Evolutionary conservation across 2,329 filamentous ascomycete genomes (phyloP).

Genomic region (Stenocarpella maydis): DNA sequence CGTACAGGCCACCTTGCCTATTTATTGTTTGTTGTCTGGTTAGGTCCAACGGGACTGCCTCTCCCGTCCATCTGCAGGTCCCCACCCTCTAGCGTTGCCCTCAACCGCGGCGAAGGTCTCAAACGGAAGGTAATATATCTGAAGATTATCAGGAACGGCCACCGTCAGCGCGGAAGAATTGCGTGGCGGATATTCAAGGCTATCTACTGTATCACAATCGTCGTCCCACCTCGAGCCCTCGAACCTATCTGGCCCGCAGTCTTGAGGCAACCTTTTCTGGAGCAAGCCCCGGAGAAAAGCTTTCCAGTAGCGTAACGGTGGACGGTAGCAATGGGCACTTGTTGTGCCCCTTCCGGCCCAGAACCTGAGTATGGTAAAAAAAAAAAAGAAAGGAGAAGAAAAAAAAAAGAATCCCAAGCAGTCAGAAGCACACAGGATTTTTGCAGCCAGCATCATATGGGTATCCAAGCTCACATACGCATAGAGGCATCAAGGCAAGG

Average conservation of each 20-base stretch:
- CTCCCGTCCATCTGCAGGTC: slow-evolving; percentile 23
- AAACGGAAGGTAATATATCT: not conserved
- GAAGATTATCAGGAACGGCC: not conserved
- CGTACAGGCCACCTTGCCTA: not conserved
- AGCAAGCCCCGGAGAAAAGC: not conserved
- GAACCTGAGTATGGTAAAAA: not conserved
- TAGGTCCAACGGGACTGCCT: not conserved
- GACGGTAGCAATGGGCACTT: not conserved
- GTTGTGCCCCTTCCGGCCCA: not conserved
- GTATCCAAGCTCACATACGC: not conserved
- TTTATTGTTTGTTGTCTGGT: not conserved
- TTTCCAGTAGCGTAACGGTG: not conserved
- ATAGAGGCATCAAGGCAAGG: not conserved
- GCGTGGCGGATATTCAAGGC: not conserved
- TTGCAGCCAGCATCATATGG: not conserved
- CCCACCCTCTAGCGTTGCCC: slow-evolving; percentile 7
- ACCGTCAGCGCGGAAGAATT: not conserved
- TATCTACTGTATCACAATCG: slow-evolving; percentile 2
- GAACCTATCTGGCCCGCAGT: slow-evolving; percentile 8
- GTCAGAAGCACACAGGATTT: not conserved
- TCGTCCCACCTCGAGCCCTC: slow-evolving; percentile 3
- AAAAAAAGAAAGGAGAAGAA: no score
- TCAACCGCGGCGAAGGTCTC: not conserved
- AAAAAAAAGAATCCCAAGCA: no score
- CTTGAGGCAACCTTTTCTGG: not conserved